Conservation (phyloP, 805 yeast genomes). For the Barnettozyma sucrosica region DNA sequence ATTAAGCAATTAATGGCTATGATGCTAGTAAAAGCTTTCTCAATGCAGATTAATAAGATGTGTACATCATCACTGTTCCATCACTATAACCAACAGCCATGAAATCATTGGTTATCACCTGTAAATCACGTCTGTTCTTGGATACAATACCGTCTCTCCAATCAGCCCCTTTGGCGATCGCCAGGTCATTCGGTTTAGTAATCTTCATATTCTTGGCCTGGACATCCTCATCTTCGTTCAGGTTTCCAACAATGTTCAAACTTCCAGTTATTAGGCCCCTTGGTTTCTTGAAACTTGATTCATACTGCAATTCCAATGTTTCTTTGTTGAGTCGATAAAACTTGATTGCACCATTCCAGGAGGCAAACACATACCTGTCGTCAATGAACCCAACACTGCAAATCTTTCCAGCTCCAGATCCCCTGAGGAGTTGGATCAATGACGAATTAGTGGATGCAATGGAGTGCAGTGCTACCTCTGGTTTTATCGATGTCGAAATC, state of each 20-base stretch:
- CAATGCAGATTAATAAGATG: not conserved
- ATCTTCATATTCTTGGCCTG: conserved; percentile 24
- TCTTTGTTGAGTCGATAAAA: conserved; percentile 25
- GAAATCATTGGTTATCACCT: conserved; percentile 21
- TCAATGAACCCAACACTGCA: conserved; percentile 22
- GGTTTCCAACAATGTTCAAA: conserved; percentile 25
- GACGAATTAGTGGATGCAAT: not conserved
- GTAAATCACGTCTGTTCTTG: conserved; percentile 22
- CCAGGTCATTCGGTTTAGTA: conserved; percentile 27
- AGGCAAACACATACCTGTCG: conserved; percentile 30
- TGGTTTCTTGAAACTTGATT: conserved; percentile 21
- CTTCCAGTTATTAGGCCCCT: conserved; percentile 24
- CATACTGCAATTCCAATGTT: conserved; percentile 11
- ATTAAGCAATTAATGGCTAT: not conserved
- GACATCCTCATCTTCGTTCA: conserved; percentile 16
- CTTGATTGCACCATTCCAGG: conserved; percentile 48
- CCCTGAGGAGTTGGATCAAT: conserved; percentile 12
- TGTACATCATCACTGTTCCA: conserved; percentile 28
- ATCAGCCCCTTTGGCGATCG: conserved; percentile 10
- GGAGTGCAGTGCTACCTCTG: conserved; percentile 31
- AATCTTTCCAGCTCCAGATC: conserved; percentile 33
- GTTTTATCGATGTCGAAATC: conserved; percentile 45
- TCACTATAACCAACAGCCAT: conserved; percentile 50
- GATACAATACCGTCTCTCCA: not conserved
- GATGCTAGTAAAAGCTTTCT: not conserved